Percentiles rank a stretch among this genome's conserved stretches.
These are phyloP conservation scores for Colletotrichum lentis DNA, from an alignment of 2,329 filamentous ascomycete species.

Conservation along the genomic window DNA sequence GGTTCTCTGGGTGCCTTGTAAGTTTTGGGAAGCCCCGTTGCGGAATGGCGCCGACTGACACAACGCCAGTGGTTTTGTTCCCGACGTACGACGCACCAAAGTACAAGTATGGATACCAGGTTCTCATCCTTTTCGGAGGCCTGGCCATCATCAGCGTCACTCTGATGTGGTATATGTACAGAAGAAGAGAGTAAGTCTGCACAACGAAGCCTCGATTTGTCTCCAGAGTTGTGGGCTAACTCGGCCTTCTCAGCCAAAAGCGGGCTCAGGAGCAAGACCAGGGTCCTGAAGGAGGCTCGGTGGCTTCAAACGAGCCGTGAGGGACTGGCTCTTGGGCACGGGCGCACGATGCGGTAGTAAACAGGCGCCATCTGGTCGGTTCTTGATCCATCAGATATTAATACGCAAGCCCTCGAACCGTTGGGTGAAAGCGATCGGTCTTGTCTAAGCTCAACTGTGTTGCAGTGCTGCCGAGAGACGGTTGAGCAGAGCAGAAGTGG, in stretches of 20 bases:
- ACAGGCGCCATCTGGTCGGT: too few relatives aligned
- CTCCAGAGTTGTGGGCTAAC: fast-evolving
- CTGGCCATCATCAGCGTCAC: slow-evolving; percentile 40
- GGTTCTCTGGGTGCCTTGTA: slow-evolving; percentile 29
- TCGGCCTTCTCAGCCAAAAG: background rate
- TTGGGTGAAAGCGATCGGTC: too few relatives aligned
- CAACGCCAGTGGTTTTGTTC: slow-evolving; percentile 43
- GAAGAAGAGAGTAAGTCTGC: slow-evolving; percentile 19
- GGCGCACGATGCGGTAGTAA: too few relatives aligned
- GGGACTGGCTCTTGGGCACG: background rate
- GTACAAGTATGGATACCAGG: slow-evolving; percentile 48
- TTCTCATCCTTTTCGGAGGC: slow-evolving; percentile 46
- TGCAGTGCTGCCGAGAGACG: too few relatives aligned
- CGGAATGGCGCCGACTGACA: background rate
- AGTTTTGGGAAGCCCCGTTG: background rate
- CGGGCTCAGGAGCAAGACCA: background rate
- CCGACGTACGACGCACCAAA: slow-evolving; percentile 48
- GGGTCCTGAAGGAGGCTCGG: background rate
- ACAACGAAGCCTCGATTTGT: fast-evolving
- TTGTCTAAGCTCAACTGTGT: too few relatives aligned
- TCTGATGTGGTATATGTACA: slow-evolving; percentile 28
- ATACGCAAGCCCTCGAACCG: too few relatives aligned
- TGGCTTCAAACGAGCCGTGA: background rate
- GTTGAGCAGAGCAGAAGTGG: too few relatives aligned
- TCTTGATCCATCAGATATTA: too few relatives aligned